Base-by-base conservation (phyloP, 345 rosid species). In the Gossypium anomalum region DNA sequence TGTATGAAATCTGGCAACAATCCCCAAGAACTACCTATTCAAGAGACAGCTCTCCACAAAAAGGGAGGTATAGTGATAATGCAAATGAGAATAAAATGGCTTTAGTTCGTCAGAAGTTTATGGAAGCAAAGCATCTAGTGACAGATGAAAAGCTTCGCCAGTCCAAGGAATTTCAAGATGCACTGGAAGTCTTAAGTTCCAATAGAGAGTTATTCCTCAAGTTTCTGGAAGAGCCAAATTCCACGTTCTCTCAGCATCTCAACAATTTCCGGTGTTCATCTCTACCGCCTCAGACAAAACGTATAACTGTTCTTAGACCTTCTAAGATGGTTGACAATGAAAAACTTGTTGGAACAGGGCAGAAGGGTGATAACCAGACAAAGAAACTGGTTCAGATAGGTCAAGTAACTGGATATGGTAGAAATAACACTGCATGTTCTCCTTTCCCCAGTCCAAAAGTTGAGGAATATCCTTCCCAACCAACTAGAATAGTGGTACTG, bases 301-400 rank as follows among this genome's bases (percentile, higher is more conserved):
- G 88, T 64, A 96, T 96, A 68, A 93, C 98, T 72, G 92, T 96
- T 68, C 90, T 96, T 72, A 93, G 84, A 86, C 97, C 99, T 78
- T 85, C 97, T 0, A 93, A 90, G 83, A 77, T 85, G 79, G 83
- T 86, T 76, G 93, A 88, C 79, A 80, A 80, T 61, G 90, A 85
- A 20, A 92, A 83, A 62, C 71, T 76, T 77, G 79, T 78, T 17
- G 86, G 75, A 63, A 75, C 75, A 48, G 83, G 80, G 78, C 84
- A 85, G 82, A 88, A 81, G 85, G 77, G 41, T 76, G 88, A 86
- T 74, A 84, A 82, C 57, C 84, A 75, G 71, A 38, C 77, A 43
- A 93, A 84, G 80, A 89, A 75, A 66, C 68, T 82, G 48, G 75
- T 69, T 49, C 86, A 83, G 44, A 76, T 76, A 38, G 87, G 80